These are phyloP conservation scores for Kwoniella sp. DNA, from an alignment of 768 basidiomycete genomes.

Conservation along the genomic window DNA sequence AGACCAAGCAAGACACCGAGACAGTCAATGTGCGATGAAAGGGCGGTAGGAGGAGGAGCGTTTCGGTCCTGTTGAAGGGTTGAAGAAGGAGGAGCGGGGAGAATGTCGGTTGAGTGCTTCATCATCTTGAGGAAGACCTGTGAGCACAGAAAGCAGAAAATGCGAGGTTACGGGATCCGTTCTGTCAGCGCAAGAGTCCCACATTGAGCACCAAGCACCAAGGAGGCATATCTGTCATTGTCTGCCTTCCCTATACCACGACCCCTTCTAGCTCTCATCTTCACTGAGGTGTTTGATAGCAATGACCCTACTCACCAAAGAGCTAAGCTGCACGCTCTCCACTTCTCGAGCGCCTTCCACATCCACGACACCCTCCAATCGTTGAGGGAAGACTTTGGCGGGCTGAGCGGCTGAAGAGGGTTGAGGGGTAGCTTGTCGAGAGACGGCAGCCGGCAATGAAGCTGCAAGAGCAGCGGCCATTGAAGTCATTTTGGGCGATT, in stretches of 20 bases:
- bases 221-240: no score
- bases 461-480: slow-evolving; percentile 94
- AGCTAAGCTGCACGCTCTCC: slow-evolving; percentile 78
- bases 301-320: slow-evolving; percentile 79
- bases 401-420: slow-evolving; percentile 63
- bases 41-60: slow-evolving; percentile 44
- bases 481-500: slow-evolving; percentile 60
- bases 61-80: slow-evolving; percentile 44
- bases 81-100: slow-evolving; percentile 58
- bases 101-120: slow-evolving; percentile 79
- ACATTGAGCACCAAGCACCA: no score
- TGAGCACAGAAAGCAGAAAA: background rate
- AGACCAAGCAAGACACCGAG: slow-evolving; percentile 86
- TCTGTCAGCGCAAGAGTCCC: no score
- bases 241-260: no score
- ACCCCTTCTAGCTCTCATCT: no score
- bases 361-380: slow-evolving; percentile 90
- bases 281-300: no score
- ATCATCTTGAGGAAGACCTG: slow-evolving; percentile 92
- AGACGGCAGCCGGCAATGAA: slow-evolving; percentile 56
- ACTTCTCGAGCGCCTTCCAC: slow-evolving; percentile 86
- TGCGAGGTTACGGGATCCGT: background rate
- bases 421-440: slow-evolving; percentile 61
- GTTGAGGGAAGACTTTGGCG: slow-evolving; percentile 73
- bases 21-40: slow-evolving; percentile 57